Percentiles rank a stretch among this genome's conserved stretches.
Conservation (phyloP, 139 green algal genomes). For the Coccomyxa sp. region DNA sequence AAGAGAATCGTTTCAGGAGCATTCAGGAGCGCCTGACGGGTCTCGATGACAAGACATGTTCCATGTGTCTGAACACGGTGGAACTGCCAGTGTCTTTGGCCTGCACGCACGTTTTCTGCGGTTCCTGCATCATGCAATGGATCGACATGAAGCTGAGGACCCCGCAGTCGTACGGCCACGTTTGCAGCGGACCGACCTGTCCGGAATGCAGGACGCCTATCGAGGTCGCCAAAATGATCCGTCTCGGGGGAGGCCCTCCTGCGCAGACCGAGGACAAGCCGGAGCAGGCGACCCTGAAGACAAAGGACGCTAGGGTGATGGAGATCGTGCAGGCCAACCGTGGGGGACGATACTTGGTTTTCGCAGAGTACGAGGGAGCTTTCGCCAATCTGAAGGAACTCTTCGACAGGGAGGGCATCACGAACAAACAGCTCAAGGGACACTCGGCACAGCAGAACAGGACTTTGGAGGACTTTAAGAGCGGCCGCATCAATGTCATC, state of each 20-base stretch:
- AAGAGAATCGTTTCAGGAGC: background rate
- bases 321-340: background rate
- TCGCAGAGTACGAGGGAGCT: background rate
- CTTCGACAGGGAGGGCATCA: background rate
- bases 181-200: background rate
- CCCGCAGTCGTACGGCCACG: background rate
- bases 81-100: background rate
- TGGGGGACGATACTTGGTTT: background rate
- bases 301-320: background rate
- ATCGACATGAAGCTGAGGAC: background rate
- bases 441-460: background rate
- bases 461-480: background rate
- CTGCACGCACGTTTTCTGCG: background rate
- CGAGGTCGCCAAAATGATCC: background rate
- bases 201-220: background rate
- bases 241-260: background rate
- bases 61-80: background rate
- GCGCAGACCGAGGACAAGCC: background rate
- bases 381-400: conserved; percentile 1
- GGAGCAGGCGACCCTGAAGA: background rate
- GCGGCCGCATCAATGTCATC: background rate
- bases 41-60: background rate
- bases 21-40: background rate
- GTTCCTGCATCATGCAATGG: background rate
- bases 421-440: background rate